Conservation (phyloP, 2,329 filamentous ascomycete genomes). For the Boeremia lycopersici region DNA sequence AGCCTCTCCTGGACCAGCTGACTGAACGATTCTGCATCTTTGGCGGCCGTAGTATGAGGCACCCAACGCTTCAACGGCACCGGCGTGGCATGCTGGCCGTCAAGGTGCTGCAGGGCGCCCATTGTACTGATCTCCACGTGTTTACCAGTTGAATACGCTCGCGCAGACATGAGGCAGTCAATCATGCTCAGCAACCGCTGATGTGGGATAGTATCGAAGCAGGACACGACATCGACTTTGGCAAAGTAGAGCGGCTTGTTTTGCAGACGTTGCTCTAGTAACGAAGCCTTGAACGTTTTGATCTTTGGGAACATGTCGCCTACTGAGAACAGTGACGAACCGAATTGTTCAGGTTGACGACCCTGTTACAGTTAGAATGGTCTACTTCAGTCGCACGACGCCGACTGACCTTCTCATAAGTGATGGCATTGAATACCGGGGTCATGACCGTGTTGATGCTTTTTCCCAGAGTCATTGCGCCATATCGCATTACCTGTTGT, state of each 20-base stretch:
- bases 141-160: constrained; percentile 72
- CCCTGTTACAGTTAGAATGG: constrained; percentile 29
- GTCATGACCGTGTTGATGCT: constrained; percentile 74
- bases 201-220: constrained; percentile 96
- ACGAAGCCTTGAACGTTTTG: constrained; percentile 66
- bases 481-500: constrained; percentile 58
- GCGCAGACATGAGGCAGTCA: constrained; percentile 59
- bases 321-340: constrained; percentile 80
- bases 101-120: constrained; percentile 42
- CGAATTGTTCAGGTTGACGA: constrained; percentile 63
- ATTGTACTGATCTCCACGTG: constrained; percentile 72
- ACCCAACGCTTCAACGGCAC: constrained; percentile 48
- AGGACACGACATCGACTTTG: constrained; percentile 89
- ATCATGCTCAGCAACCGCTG: constrained; percentile 72
- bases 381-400: neutral
- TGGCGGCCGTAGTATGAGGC: constrained; percentile 45
- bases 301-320: constrained; percentile 78
- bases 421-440: constrained; percentile 78
- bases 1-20: constrained; percentile 39
- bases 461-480: constrained; percentile 61
- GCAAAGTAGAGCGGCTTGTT: constrained; percentile 74
- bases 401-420: constrained; percentile 71
- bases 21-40: constrained; percentile 41
- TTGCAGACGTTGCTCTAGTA: constrained; percentile 46
- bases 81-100: constrained; percentile 38